Evolutionary conservation across 208 protist genomes (phyloP).

Genomic region (Leishmania major): DNA sequence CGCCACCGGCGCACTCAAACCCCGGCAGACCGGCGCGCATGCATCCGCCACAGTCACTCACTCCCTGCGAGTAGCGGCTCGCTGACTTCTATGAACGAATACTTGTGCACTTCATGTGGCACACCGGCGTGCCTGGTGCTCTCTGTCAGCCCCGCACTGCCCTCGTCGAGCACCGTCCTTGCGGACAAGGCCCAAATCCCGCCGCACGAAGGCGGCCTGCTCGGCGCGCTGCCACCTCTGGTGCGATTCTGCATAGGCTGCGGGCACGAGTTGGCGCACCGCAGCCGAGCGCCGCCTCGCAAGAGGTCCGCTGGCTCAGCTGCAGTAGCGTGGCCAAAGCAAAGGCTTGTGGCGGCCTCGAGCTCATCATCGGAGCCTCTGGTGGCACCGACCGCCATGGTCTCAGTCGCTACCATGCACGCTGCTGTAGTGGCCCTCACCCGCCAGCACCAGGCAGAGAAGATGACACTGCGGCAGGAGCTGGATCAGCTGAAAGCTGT

Average conservation of each 20-base stretch:
- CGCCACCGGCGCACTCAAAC: background rate
- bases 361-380: background rate
- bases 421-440: background rate
- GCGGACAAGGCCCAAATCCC: background rate
- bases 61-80: background rate
- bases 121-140: constrained; percentile 14
- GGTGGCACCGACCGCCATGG: background rate
- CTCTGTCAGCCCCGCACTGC: constrained; percentile 5
- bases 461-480: background rate
- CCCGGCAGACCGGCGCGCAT: background rate
- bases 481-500: constrained; percentile 2
- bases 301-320: background rate
- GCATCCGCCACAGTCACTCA: background rate
- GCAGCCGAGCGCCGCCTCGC: background rate
- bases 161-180: background rate
- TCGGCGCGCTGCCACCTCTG: background rate
- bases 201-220: background rate
- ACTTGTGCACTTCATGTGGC: background rate
- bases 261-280: background rate
- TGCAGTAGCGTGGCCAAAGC: background rate
- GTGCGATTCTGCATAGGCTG: constrained; percentile 7
- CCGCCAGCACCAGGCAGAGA: background rate
- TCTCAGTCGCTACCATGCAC: constrained; percentile 11
- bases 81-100: background rate
- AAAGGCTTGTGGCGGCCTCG: background rate